These are phyloP conservation scores for Nematocida sp. DNA, from an alignment of 371 early-diverging fungal genomes.

Conservation along the genomic window DNA sequence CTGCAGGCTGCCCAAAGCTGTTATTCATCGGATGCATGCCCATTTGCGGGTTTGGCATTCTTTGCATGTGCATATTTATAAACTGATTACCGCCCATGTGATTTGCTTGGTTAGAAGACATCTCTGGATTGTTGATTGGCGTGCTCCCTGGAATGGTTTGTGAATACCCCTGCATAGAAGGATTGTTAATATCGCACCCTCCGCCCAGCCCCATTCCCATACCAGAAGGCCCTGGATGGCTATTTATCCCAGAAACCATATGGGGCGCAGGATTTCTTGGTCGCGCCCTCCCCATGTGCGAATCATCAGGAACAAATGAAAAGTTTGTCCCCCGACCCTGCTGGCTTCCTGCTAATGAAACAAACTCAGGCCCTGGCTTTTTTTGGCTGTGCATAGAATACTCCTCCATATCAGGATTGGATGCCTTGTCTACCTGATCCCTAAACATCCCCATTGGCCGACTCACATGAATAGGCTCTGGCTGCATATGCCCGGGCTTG, in stretches of 20 bases:
- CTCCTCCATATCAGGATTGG: constrained; percentile 1
- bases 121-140: background rate
- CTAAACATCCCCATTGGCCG: constrained; percentile 9
- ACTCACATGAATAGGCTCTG: background rate
- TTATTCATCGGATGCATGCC: background rate
- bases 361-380: constrained; percentile 18
- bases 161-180: background rate
- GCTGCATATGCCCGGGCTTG: background rate
- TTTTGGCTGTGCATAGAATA: constrained; percentile 3
- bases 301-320: constrained; percentile 14
- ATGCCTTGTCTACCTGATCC: constrained; percentile 9
- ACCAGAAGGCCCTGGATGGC: background rate
- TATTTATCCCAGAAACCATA: background rate
- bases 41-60: background rate
- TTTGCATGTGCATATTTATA: background rate
- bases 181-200: background rate
- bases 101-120: background rate
- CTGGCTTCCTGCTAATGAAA: background rate
- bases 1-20: background rate
- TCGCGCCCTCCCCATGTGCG: background rate
- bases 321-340: constrained; percentile 3
- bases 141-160: background rate
- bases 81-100: background rate
- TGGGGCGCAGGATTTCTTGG: background rate
- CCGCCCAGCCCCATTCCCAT: background rate